These are phyloP conservation scores for Backusella mclennaniae DNA, from an alignment of 192 early-diverging fungal genomes.

Conservation along the genomic window DNA sequence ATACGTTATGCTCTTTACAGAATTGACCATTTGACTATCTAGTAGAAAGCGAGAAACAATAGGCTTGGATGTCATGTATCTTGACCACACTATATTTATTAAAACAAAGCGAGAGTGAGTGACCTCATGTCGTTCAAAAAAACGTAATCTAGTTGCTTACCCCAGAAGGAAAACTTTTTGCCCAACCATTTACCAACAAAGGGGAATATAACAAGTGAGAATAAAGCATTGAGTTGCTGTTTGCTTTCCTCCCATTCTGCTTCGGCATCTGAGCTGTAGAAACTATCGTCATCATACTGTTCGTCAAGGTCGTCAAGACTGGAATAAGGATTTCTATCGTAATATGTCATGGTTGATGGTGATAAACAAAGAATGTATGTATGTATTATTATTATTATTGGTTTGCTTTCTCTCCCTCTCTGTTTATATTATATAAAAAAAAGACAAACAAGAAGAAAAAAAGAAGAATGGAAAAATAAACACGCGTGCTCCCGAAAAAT, in stretches of 20 bases:
- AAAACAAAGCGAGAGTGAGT: too few species aligned
- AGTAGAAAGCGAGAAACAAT: background rate
- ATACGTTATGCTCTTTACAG: conserved; percentile 9
- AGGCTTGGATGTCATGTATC: conserved; percentile 6
- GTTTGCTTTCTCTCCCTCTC: too few species aligned
- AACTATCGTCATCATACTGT: conserved; percentile 20
- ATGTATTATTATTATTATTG: background rate
- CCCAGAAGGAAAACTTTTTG: conserved; percentile 49
- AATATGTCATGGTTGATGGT: background rate
- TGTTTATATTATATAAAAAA: background rate
- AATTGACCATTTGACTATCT: conserved; percentile 8
- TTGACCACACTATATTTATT: conserved; percentile 8
- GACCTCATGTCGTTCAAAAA: too few species aligned
- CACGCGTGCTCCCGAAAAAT: background rate
- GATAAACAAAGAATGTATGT: too few species aligned
- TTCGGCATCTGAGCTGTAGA: conserved; percentile 40
- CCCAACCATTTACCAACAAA: conserved; percentile 51
- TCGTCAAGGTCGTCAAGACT: conserved; percentile 20
- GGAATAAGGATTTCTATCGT: conserved; percentile 10
- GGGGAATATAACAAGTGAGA: conserved; percentile 53
- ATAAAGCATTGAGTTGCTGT: conserved; percentile 42
- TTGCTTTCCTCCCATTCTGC: conserved; percentile 56
- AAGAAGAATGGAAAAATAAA: background rate
- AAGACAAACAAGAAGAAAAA: background rate
- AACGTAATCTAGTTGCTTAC: conserved; percentile 25